Conservation (phyloP, 2,329 filamentous ascomycete genomes). For the Aspergillus bombycis region DNA sequence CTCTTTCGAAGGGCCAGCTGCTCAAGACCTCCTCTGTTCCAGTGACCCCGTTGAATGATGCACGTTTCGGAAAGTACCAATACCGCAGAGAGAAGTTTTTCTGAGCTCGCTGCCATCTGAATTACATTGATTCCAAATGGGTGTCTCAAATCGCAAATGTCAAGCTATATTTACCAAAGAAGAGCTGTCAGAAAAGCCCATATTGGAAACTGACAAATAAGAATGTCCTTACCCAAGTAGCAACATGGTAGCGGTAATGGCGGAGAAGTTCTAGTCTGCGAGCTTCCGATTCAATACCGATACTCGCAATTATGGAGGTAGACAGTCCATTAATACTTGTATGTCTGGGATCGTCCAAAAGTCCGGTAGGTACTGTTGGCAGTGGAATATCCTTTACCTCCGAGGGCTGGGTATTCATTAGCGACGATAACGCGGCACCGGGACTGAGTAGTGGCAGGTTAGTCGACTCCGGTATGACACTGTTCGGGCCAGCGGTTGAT, state of each 20-base stretch:
- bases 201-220: too few species aligned
- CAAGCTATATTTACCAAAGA: constrained; percentile 35
- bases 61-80: constrained; percentile 26
- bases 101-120: constrained; percentile 28
- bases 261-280: constrained; percentile 43
- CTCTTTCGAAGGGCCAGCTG: neutral
- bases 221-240: neutral
- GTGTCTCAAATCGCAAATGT: constrained; percentile 47
- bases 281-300: constrained; percentile 2
- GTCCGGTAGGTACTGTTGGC: neutral
- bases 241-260: constrained; percentile 45
- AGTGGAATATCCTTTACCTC: neutral
- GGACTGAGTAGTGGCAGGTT: neutral
- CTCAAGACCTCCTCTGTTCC: neutral
- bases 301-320: neutral
- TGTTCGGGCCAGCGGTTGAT: constrained; percentile 10
- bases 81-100: constrained; percentile 21
- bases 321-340: neutral
- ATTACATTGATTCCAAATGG: constrained; percentile 46
- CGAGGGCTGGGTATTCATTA: neutral
- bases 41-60: neutral
- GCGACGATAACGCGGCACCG: neutral
- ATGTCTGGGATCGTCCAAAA: neutral
- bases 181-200: neutral
- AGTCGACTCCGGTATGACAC: neutral